Evolutionary conservation across 345 rosid genomes (phyloP), one percentile per base, ranked within the genome.

Genomic region (Syzygium jambos): DNA sequence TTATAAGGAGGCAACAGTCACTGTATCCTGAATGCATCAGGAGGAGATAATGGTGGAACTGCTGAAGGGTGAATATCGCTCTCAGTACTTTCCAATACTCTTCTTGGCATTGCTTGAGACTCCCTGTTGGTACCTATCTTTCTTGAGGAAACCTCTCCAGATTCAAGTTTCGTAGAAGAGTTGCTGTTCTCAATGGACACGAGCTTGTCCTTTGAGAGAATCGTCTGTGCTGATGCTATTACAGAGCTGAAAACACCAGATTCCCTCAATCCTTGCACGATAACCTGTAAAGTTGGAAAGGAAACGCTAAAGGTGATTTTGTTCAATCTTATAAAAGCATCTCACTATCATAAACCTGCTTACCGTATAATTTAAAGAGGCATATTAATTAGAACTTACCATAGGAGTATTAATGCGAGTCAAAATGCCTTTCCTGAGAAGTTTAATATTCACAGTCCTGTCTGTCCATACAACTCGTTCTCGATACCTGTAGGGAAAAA

Each of bases 391-490:
- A 55, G 27, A 56, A 93, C 95, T 90, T 84, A 98, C 99, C 99
- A 94, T 95, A 52, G 98, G 99, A 86, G 95, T 92, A 91, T 94
- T 91, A 88, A 96, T 93, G 89, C 96, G 95, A 86, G 95, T 93
- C 86, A 98, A 89, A 87, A 98, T 92, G 87, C 98, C 98, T 91
- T 93, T 95, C 91, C 88, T 94, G 91, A 94, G 34, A 55, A 96
- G 98, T 88, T 95, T 96, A 88, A 94, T 78, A 85, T 90, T 96
- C 91, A 94, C 34, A 7, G 87, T 61, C 86, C 86, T 87, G 88
- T 98, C 97, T 15, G 94, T 90, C 99, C 99, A 98, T 73, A 98
- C 98, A 27, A 96, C 92, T 54, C 87, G 94, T 86, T 96, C 98
- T 84, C 88, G 93, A 84, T 95, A 97, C 99, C 99, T 95, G 77